Evolutionary conservation across 345 rosid genomes (phyloP).

Genomic region (Eucalyptus paniculata): DNA sequence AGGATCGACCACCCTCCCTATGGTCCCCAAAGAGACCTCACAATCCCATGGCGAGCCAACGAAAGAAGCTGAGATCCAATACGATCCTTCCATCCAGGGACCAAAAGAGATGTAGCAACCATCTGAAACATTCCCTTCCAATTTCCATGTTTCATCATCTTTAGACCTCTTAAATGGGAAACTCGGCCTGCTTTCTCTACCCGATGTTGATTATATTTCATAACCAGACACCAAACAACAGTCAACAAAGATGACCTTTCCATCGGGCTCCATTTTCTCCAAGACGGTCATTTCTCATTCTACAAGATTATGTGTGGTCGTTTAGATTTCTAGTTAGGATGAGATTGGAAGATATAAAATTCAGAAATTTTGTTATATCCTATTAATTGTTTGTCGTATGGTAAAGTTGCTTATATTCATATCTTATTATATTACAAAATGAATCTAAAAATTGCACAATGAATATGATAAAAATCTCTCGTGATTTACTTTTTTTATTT

Average conservation of each 20-base stretch:
- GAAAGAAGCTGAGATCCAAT: not conserved
- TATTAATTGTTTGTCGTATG: no score
- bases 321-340: no score
- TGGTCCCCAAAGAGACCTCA: not conserved
- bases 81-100: not conserved
- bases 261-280: not conserved
- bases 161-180: not conserved
- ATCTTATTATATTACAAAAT: no score
- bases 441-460: no score
- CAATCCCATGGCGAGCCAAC: not conserved
- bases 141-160: not conserved
- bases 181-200: not conserved
- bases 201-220: not conserved
- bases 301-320: not conserved
- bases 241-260: not conserved
- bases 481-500: no score
- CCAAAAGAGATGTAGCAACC: not conserved
- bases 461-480: no score
- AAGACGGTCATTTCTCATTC: not conserved
- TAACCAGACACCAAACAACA: not conserved
- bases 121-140: not conserved
- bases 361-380: rapidly evolving
- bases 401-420: rapidly evolving
- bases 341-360: no score
- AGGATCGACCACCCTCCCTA: not conserved